Evolutionary conservation across 345 rosid genomes (phyloP), one percentile per base, ranked within the genome.

Genomic region (Sisymbrium irio): DNA sequence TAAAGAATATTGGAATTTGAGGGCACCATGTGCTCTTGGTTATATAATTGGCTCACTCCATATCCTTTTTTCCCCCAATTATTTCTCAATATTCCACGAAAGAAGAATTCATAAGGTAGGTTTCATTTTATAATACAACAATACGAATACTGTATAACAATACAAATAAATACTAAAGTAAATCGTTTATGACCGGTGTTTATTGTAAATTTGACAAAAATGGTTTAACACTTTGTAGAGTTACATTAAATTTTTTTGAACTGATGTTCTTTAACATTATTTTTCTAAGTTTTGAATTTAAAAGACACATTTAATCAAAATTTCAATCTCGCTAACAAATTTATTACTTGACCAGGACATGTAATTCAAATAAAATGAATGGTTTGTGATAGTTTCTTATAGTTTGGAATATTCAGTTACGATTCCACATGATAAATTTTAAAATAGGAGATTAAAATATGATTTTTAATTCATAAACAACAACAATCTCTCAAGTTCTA

Each of bases 11-110:
- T 49, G 53, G 37, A 51, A 50, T 28, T 41, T 71, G 76, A 51
- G 33, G 11, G 47, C 47, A 42, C 77, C 77, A 73, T 73, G 77
- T 73, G 77, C 63, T 54, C 46, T 39, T 14, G 18, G 30, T 4
- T 60, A 39, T 35, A 17, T 70, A 3, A 35, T 60, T 60, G 49
- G 35, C 56, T 56, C 22, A 41, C 2, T 49, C 60, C 50, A 22
- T 27, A 11, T 61, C 60, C 40, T 22, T 27, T 28, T 27, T 9
- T 30, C 14, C 63, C 62, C 30, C 69, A 62, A 72, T 63, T 41
- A 54, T 63, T 72, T 62, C 14, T 62, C 12, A 27, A 27, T 50
- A 15, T 13, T 49, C 41, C 9, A n/a, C 7, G 27, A 28, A 54
- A 54, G 8, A 69, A 42, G 20, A 56, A 56, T 14, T 30, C 56